Evolutionary conservation across 2,329 filamentous ascomycete genomes (phyloP).

Genomic region (Pseudogymnoascus sp.): DNA sequence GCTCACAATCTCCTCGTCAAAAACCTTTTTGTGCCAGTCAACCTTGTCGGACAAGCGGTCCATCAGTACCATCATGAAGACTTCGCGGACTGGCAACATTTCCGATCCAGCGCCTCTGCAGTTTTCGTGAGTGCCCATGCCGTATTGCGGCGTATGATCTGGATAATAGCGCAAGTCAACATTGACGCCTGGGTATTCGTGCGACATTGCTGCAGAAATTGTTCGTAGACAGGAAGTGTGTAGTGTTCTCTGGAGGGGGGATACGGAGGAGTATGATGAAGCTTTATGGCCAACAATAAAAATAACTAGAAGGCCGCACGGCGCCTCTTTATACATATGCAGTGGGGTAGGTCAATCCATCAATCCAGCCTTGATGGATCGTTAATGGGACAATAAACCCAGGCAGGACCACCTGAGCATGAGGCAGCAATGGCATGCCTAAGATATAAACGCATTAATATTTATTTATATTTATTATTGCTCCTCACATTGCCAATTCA

Average conservation of each 20-base stretch:
- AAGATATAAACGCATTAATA: slow-evolving; percentile 1
- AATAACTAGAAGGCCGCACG: too few relatives aligned
- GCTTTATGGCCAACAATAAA: background rate
- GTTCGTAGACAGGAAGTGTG: background rate
- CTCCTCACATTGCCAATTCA: background rate
- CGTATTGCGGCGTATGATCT: background rate
- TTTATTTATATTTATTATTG: background rate
- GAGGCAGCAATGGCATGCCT: slow-evolving; percentile 9
- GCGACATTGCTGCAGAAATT: background rate
- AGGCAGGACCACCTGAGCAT: background rate
- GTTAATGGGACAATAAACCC: background rate
- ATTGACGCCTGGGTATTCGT: slow-evolving; percentile 10
- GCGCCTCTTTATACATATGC: slow-evolving; percentile 6
- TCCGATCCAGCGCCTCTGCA: background rate
- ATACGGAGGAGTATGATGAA: background rate
- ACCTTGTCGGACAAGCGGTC: slow-evolving; percentile 9
- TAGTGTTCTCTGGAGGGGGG: background rate
- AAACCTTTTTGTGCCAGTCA: slow-evolving; percentile 18
- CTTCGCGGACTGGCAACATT: slow-evolving; percentile 10
- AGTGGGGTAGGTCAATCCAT: background rate
- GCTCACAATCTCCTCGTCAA: slow-evolving; percentile 20
- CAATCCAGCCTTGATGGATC: background rate
- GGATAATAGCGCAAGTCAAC: background rate
- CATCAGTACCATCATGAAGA: slow-evolving; percentile 11
- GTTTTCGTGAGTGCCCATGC: background rate